phyloP scores from a whole-genome alignment of 495 filamentous ascomycete species.

The Lindgomyces ingoldianus region DNA sequence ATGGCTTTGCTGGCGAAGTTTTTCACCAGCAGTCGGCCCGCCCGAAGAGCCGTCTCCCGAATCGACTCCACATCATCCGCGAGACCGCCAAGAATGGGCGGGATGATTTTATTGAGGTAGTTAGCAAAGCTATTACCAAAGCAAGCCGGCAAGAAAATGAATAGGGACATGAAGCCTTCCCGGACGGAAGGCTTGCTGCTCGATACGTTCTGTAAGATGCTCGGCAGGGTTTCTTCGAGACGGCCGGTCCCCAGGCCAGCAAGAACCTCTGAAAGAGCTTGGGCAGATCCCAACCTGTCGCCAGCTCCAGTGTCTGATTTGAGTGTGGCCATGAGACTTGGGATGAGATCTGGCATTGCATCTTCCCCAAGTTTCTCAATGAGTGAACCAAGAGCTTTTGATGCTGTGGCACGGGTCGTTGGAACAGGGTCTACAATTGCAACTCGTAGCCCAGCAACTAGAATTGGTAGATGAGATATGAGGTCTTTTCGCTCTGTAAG shows the following conservation, averaged over 20 bases:
- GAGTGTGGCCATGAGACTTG: conserved; percentile 93
- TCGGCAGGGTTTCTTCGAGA: conserved; percentile 93
- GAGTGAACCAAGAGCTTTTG: conserved; percentile 89
- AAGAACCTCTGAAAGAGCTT: conserved; percentile 94
- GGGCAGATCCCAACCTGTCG: conserved; percentile 91
- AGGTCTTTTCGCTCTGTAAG: conserved; percentile 95
- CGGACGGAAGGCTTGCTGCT: conserved; percentile 87
- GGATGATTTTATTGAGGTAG: conserved; percentile 94
- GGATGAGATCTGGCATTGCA: conserved; percentile 93
- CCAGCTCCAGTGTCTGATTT: conserved; percentile 96
- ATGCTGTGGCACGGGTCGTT: conserved; percentile 93
- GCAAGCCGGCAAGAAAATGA: conserved; percentile 97
- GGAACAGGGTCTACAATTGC: conserved; percentile 95
- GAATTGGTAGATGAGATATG: conserved; percentile 83
- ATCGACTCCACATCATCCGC: conserved; percentile 96
- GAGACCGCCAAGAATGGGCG: conserved; percentile 89
- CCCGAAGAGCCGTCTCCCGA: conserved; percentile 87
- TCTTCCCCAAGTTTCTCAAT: conserved; percentile 98
- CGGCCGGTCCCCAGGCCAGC: conserved; percentile 89
- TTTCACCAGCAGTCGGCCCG: conserved; percentile 92
- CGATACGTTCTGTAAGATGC: conserved; percentile 92
- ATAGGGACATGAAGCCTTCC: conserved; percentile 98
- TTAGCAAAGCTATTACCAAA: conserved; percentile 98
- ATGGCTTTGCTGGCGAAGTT: conserved; percentile 95
- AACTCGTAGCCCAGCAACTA: conserved; percentile 84